Base-by-base conservation (phyloP, 352 stramenopile genomes). In the Pythium rishiriense region DNA sequence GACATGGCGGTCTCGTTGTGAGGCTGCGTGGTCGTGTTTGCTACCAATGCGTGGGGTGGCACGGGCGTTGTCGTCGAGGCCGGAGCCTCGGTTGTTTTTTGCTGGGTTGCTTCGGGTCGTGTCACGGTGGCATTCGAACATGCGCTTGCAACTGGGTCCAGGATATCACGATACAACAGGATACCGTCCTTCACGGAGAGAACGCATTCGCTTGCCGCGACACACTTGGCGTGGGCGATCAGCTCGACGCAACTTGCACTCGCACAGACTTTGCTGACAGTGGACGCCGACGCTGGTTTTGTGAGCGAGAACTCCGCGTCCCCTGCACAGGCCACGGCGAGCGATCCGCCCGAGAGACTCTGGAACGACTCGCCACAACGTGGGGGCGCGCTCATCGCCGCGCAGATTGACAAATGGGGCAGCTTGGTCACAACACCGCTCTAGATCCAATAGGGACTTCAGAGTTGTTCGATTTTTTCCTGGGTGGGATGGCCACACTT, bases 101-200 rank as follows among this genome's bases (percentile, higher is more conserved):
- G n/a, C n/a, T n/a, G n/a, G n/a, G n/a, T n/a, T n/a, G n/a, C n/a
- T n/a, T n/a, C n/a, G n/a, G n/a, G n/a, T n/a, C n/a, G 33, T 14
- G 33, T 10, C 7, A 14, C 33, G 33, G 33, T 39, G 7, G 17
- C 17, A 9, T 9, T 17, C 33, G 33, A 17, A 17, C 19, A 46
- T 17, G 39, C 39, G 11, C 17, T 46, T 19, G 15, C 22, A 51
- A 51, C 22, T 10, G 51, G 51, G 24, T 50, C 41, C 3, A 50
- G 6, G 14, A 60, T 19, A 15, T 60, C 41, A 14, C 42, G 31
- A 39, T 60, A 60, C 15, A 60, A 25, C 41, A 39, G 39, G 19
- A 60, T 8, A 4, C 53, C 39, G 6, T 26, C 39, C 4, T 2
- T 24, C 2, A 24, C 14, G 14, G 37, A 41, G 4, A 60, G 10